Percentiles rank a stretch among this genome's conserved stretches.
Conservation (phyloP, 2,329 filamentous ascomycete species). For the Neonectria hederae region DNA sequence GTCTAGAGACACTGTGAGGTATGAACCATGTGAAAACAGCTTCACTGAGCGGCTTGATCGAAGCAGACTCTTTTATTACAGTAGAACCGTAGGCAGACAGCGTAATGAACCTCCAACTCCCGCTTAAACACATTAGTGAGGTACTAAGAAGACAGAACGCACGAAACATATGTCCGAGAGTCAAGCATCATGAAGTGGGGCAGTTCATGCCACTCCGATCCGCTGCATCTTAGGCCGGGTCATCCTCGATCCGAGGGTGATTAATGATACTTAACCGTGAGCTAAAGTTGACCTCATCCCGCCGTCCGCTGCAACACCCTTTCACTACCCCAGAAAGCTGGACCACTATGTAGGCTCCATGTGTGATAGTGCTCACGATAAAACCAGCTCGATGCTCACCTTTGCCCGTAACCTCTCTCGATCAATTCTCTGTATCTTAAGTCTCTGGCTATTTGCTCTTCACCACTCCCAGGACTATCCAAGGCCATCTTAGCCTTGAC, state of each 20-base stretch:
- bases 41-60: too few relatives aligned
- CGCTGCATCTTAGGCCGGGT: not conserved
- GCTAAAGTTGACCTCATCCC: not conserved
- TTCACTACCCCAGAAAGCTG: not conserved
- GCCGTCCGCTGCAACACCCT: not conserved
- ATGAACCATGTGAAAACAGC: too few relatives aligned
- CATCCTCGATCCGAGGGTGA: not conserved
- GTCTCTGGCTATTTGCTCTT: not conserved
- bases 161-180: not conserved
- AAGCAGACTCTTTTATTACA: not conserved
- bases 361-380: not conserved
- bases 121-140: not conserved
- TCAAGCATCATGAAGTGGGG: not conserved
- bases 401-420: too few relatives aligned
- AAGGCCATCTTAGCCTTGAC: not conserved
- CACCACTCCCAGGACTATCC: not conserved
- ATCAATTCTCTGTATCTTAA: too few relatives aligned
- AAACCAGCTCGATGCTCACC: too few relatives aligned
- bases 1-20: too few relatives aligned
- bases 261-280: not conserved
- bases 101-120: not conserved
- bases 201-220: not conserved
- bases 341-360: not conserved
- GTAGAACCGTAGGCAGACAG: not conserved
- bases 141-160: not conserved